Evolutionary conservation across 805 yeast genomes (phyloP).

Genomic region (Ogataea haglerorum): DNA sequence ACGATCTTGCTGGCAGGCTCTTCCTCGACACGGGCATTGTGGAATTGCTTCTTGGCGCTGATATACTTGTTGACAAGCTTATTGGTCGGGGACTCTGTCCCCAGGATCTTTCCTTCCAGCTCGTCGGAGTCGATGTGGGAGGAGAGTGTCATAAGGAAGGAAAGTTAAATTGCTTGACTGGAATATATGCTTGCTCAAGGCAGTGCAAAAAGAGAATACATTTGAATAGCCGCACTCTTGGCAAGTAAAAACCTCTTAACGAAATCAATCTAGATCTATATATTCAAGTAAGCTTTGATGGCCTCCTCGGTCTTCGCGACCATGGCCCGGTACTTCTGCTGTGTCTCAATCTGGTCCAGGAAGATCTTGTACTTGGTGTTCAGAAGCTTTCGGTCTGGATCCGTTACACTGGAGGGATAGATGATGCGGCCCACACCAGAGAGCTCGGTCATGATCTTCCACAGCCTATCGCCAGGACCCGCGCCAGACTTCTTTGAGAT

Average conservation of each 20-base stretch:
- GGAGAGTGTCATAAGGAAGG: slow-evolving; percentile 39
- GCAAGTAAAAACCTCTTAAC: background rate
- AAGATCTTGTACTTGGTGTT: slow-evolving; percentile 79
- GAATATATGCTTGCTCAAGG: slow-evolving; percentile 3
- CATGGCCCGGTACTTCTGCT: slow-evolving; percentile 67
- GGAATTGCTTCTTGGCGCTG: slow-evolving; percentile 19
- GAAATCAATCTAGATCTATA: slow-evolving; percentile 10
- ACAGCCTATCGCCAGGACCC: slow-evolving; percentile 58
- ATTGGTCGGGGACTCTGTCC: slow-evolving; percentile 8
- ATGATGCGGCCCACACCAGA: slow-evolving; percentile 83
- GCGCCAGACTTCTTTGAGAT: slow-evolving; percentile 18
- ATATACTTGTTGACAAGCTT: slow-evolving; percentile 20
- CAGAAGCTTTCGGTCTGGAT: slow-evolving; percentile 69
- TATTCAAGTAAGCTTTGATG: slow-evolving; percentile 28
- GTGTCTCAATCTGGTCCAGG: slow-evolving; percentile 82
- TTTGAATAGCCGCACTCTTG: background rate
- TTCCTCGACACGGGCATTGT: slow-evolving; percentile 7
- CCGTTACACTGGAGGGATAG: slow-evolving; percentile 53
- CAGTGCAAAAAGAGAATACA: background rate
- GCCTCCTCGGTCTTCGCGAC: slow-evolving; percentile 50
- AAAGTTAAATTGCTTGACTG: background rate
- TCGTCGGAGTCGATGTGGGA: slow-evolving; percentile 44
- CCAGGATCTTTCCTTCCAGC: slow-evolving; percentile 37
- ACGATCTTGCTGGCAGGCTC: slow-evolving; percentile 20
- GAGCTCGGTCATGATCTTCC: slow-evolving; percentile 83